Base-by-base conservation (phyloP, 2,329 filamentous ascomycete species). In the Botryosphaeria agaves region DNA sequence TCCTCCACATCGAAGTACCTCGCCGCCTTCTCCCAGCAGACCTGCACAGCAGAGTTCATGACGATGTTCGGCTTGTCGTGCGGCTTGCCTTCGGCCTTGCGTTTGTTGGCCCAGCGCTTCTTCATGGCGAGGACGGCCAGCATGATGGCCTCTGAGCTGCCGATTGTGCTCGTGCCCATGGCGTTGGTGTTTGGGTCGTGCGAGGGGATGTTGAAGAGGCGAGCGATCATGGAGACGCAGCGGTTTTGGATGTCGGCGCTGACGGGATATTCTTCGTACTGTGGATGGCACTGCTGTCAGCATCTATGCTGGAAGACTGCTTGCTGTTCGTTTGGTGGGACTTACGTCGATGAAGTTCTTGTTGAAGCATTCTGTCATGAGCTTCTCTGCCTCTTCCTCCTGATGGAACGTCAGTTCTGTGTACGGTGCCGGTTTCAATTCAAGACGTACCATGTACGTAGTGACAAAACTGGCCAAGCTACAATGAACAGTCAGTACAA, bases 11-110 rank as follows among this genome's bases (percentile, higher is more conserved):
- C 87, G 34, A 56, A 55, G 43, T 56, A 56, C 9, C 53, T 40
- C 25, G 59, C 56, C 1, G 59, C 59, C 62, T 94, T 94, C 55
- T 94, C 84, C 85, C 85, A 94, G 65, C 84, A 93, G 24, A 94
- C 87, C 58, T 95, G 87, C 2, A 94, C 87, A 18, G 87, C 85
- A 16, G 81, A 83, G 44, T 81, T 89, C 87, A 95, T 94, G 62
- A 95, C 62, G 37, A 95, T 76, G 57, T 95, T 95, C 32, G 87
- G 87, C 26, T 69, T 68, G 38, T 84, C 80, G 36, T 54, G 69
- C 32, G 83, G 69, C 61, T 91, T 89, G 36, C 84, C 85, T 43
- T 72, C 80, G 4, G 79, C 83, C 51, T 77, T 70, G 43, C 83
- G 76, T 58, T 75, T 76, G 54, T 89, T 84, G 61, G 81, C 76